Evolutionary conservation across 2,329 filamentous ascomycete species (phyloP), one percentile per base, ranked within the genome.

Genomic region (Fusarium pseudoanthophilum): DNA sequence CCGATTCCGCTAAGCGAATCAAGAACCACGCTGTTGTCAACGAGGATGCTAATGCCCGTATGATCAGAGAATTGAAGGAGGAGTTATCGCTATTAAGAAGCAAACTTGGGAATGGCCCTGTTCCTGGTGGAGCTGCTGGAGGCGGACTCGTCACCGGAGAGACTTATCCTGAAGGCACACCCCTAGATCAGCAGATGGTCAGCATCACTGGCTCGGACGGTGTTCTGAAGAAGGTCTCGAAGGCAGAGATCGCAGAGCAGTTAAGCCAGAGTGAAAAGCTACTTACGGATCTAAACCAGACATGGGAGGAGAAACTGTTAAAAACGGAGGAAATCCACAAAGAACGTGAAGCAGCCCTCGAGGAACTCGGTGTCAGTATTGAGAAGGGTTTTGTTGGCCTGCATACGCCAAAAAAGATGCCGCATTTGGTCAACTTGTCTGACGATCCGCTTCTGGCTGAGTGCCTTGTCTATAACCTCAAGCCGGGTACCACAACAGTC

Each of bases 21-120:
- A 98, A 98, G 94, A 99, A 99, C 85, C 96, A 99, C 82, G 96
- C 96, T 64, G 96, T 99, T 57, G 93, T 99, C 82, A 99, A 99
- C 85, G 96, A 99, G 82, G 96, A 99, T 83, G 95, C 96, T 52
- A 99, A 99, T 80, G 96, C 96, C 68, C 93, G 96, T 77, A 99
- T 99, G 96, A 98, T 99, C 73, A 90, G 96, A 82, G 96, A 99
- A 80, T 86, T 99, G 72, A 99, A 99, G 81, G 96, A 99, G 82
- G 96, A 99, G 79, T 84, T 99, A 65, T 90, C 93, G 3, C 87
- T 97, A 69, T 86, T 99, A 64, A 90, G 96, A 77, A 92, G 93
- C 77, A 98, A 99, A 80, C 88, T 99, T 20, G 92, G 91, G 57
- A 89, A 89, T 40, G 88, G 88, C 37, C 79, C 78, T 10, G 75